phyloP scores from a whole-genome alignment of 2,329 filamentous ascomycete species.

The Aspergillus uvarum region DNA sequence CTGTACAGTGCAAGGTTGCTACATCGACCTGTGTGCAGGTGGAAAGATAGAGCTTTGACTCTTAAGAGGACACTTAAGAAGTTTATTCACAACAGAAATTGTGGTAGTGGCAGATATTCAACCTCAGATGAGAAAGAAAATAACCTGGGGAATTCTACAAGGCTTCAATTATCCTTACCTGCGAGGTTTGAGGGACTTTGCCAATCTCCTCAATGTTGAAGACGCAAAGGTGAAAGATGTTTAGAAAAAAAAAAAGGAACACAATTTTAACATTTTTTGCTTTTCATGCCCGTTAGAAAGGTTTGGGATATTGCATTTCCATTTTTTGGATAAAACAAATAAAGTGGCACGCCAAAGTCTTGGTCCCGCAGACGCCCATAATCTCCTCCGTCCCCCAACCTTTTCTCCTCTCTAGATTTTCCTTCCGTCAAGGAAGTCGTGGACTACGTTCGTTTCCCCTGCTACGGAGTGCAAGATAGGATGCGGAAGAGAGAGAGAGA shows the following conservation, averaged over 20 bases:
- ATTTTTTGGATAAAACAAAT: slow-evolving; percentile 16
- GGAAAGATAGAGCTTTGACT: too few relatives aligned
- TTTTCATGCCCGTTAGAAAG: slow-evolving; percentile 15
- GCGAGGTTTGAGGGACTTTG: too few relatives aligned
- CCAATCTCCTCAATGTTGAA: too few relatives aligned
- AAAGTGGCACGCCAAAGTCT: slow-evolving; percentile 16
- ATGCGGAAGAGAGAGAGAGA: neutral
- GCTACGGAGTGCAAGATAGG: neutral
- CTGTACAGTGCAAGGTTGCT: too few relatives aligned
- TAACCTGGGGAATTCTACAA: too few relatives aligned
- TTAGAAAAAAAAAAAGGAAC: slow-evolving; percentile 15
- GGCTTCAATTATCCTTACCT: too few relatives aligned
- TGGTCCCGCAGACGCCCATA: slow-evolving; percentile 10
- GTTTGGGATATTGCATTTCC: slow-evolving; percentile 22
- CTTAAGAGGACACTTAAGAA: too few relatives aligned
- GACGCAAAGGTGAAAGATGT: neutral
- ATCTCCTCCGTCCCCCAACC: slow-evolving; percentile 4
- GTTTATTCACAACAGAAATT: too few relatives aligned
- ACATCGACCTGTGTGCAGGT: too few relatives aligned
- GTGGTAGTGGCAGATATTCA: too few relatives aligned
- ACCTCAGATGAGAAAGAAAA: too few relatives aligned
- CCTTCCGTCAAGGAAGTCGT: neutral
- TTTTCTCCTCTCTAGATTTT: neutral
- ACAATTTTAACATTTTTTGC: slow-evolving; percentile 21
- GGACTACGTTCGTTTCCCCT: neutral